A percentile compares a stretch with the other conserved stretches of the same genome.
These are phyloP conservation scores for Blastomyces percursus DNA, from an alignment of 2,329 filamentous ascomycete species.

Conservation along the genomic window DNA sequence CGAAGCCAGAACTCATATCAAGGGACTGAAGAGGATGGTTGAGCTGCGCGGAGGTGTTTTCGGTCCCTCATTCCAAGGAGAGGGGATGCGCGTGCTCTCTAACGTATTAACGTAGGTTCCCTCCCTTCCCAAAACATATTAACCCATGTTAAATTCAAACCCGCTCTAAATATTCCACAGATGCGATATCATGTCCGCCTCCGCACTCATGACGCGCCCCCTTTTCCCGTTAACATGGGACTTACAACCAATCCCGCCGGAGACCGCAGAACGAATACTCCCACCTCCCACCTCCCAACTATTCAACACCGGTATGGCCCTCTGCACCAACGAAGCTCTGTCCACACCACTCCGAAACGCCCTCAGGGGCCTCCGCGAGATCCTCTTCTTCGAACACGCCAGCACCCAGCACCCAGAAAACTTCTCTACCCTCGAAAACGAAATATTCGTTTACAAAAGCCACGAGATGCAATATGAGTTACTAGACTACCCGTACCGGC, in stretches of 20 bases:
- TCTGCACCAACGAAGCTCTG: conserved; percentile 22
- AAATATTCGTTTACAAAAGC: conserved; percentile 25
- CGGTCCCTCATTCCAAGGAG: conserved; percentile 16
- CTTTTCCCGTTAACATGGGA: conserved; percentile 27
- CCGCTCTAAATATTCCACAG: conserved; percentile 12
- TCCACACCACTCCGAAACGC: conserved; percentile 21
- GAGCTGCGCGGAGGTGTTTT: conserved; percentile 27
- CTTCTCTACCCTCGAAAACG: conserved; percentile 21
- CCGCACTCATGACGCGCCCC: conserved; percentile 25
- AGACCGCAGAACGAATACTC: conserved; percentile 21
- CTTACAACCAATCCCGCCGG: conserved; percentile 21
- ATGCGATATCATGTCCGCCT: conserved; percentile 26
- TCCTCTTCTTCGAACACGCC: conserved; percentile 25
- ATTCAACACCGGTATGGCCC: conserved; percentile 19
- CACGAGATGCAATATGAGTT: conserved; percentile 30
- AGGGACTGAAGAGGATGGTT: conserved; percentile 29
- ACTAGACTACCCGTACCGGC: conserved; percentile 27
- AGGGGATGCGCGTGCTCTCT: conserved; percentile 18
- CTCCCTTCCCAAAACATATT: no score
- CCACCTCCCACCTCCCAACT: conserved; percentile 20
- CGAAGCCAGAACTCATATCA: conserved; percentile 30
- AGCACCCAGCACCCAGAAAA: conserved; percentile 16
- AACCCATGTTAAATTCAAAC: no score
- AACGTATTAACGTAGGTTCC: conserved; percentile 23
- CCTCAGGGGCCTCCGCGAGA: conserved; percentile 21